Base-by-base conservation (phyloP, 768 basidiomycete species). In the Heimioporus sp. region DNA sequence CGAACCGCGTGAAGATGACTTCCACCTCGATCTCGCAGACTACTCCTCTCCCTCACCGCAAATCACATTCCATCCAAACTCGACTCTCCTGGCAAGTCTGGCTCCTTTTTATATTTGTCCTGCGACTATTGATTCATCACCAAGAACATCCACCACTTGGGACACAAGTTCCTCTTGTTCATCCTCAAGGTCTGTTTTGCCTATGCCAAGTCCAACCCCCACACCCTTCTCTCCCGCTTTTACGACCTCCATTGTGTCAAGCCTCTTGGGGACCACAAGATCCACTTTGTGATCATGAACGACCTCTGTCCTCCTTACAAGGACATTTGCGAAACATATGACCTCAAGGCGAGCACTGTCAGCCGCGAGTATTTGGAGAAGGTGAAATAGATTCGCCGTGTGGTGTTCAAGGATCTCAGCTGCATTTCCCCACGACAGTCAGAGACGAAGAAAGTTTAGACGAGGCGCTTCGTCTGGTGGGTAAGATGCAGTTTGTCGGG, bases 201-300 rank as follows among this genome's bases (percentile, higher is more conserved):
- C 16, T 93, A 98, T 64, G 82, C 98, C 54, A 85, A 85, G 67
- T 77, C 72, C 41, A 98, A 98, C 70, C 97, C 97, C 0, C 94
- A 98, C 64, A 97, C 95, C 0, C 76, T 98, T 1, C 73, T 99
- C 6, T 93, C 90, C 9, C 79, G 97, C 19, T 98, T 99, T 70
- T 99, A 98, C 66, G 97, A 97, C 10, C 78, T 99, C 12, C 97
- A 99, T 64, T 87, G 97, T 50, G 97, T 99, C 54, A 99, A 99
- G 73, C 80, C 98, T 0, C 97, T 96, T 0, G 79, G 81, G 34
- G 97, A 97, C 0, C 75, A 80, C 41, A 99, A 99, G 74, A 99
- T 99, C 48, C 97, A 99, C 68, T 99, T 99, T 65, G 93, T 98
- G 49, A 97, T 99, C 72, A 98, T 98, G 94, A 99, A 98, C 76